Base-by-base conservation (phyloP, 441 rosid genomes). In the Populus hybrid region DNA sequence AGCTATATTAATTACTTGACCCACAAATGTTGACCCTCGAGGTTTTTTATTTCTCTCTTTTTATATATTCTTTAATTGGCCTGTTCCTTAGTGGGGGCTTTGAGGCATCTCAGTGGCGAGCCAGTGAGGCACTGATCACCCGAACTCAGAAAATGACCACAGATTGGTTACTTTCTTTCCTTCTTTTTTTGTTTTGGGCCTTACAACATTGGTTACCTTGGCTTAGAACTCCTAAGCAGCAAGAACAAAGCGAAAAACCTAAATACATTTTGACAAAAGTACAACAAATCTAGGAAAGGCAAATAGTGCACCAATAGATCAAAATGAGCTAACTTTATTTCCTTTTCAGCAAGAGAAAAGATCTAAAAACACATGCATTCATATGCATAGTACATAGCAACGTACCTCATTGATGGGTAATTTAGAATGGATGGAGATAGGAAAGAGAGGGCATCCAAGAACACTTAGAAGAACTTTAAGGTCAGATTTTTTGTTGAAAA, bases 381-480 rank as follows among this genome's bases (percentile, higher is more conserved):
- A 42, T 21, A 10, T 7, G 4, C 3, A 0, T 0, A 4, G 5
- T 3, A 26, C 66, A 61, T 21, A 8, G 23, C 21, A 21, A 38
- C 21, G 10, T 54, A 91, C 97, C 93, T 91, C 84, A 61, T 87
- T 85, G 61, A 83, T 75, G 80, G 89, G 74, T 65, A 74, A 77
- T 68, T 86, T 82, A 67, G 89, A 84, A 72, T 76, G 86, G 72
- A 86, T 70, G 66, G 92, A 81, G 72, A 91, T 85, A 18, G 97
- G 97, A 81, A 93, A 93, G 76, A 91, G 95, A 79, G 97, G 97
- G 81, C 97, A 93, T 65, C 90, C 97, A 42, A 93, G 88, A 83
- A 93, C 97, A 79, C 97, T 90, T 3, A 93, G 76, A 74, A 93
- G 93, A 79, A 87, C 83, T 76, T 86, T 91, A 80, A 87, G 86